Evolutionary conservation across 768 basidiomycete species (phyloP).

Genomic region (Gloeopeniophorella convolvens): DNA sequence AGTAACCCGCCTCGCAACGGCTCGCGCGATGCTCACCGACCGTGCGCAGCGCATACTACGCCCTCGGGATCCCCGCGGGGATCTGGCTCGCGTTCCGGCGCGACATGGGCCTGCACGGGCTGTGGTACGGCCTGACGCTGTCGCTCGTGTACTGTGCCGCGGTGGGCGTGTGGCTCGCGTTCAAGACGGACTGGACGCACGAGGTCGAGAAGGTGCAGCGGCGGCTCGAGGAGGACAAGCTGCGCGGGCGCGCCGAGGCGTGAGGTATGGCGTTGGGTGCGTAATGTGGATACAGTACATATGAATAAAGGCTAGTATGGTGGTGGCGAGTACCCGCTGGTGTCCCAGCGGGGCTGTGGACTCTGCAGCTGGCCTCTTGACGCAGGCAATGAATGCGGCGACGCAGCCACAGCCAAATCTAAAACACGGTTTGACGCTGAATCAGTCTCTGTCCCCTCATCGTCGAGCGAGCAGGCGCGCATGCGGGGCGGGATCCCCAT

Average conservation of each 20-base stretch:
- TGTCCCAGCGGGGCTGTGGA: too few species aligned
- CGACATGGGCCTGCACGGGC: slow-evolving; percentile 55
- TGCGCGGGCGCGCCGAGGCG: background rate
- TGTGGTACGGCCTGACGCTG: slow-evolving; percentile 80
- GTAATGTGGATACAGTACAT: background rate
- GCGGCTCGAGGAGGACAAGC: slow-evolving; percentile 34
- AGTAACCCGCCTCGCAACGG: slow-evolving; percentile 8
- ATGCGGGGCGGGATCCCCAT: too few species aligned
- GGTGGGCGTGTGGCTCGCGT: slow-evolving; percentile 45
- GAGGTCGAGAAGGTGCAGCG: slow-evolving; percentile 59
- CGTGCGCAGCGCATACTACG: slow-evolving; percentile 15
- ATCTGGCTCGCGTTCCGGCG: slow-evolving; percentile 65
- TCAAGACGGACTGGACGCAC: slow-evolving; percentile 60
- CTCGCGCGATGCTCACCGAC: background rate
- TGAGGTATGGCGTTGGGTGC: background rate
- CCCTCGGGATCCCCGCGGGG: slow-evolving; percentile 82
- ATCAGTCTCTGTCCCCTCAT: too few species aligned
- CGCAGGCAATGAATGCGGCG: background rate
- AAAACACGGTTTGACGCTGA: too few species aligned
- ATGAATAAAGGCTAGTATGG: background rate
- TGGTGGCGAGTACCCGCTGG: too few species aligned
- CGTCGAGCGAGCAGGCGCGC: too few species aligned
- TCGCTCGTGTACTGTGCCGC: slow-evolving; percentile 54
- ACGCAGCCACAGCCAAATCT: too few species aligned
- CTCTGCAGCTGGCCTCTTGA: too few species aligned